A percentile compares a stretch with the other conserved stretches of the same genome.
Conservation (phyloP, 2,329 filamentous ascomycete genomes). For the Pseudogymnoascus sp. region DNA sequence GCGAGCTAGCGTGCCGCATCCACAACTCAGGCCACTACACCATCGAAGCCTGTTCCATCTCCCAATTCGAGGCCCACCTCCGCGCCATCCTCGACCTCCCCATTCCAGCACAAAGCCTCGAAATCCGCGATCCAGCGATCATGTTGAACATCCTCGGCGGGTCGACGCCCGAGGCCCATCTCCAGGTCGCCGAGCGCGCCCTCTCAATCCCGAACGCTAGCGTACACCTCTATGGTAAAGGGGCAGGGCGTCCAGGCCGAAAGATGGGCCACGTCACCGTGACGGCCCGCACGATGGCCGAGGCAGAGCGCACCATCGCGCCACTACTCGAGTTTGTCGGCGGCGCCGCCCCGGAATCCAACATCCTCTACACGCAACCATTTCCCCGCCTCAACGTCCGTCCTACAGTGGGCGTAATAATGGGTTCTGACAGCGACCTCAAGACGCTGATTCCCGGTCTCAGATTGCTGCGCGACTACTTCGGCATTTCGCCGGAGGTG, state of each 20-base stretch:
- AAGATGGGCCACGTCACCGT: slow-evolving; percentile 96
- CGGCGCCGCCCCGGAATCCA: slow-evolving; percentile 31
- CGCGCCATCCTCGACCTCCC: slow-evolving; percentile 61
- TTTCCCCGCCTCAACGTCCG: slow-evolving; percentile 15
- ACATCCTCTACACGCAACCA: slow-evolving; percentile 11
- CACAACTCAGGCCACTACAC: slow-evolving; percentile 96
- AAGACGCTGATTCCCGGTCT: slow-evolving; percentile 57
- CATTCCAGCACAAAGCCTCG: slow-evolving; percentile 39
- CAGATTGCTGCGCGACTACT: slow-evolving; percentile 53
- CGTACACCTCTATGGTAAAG: slow-evolving; percentile 89
- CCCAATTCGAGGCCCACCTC: slow-evolving; percentile 87
- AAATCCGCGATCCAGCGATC: slow-evolving; percentile 54
- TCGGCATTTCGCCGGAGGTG: slow-evolving; percentile 62
- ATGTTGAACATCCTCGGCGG: slow-evolving; percentile 79
- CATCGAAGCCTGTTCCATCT: slow-evolving; percentile 83
- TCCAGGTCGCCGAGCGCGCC: slow-evolving; percentile 43
- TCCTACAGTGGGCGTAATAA: slow-evolving; percentile 66
- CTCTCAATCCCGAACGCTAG: slow-evolving; percentile 49
- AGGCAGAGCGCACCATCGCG: slow-evolving; percentile 59
- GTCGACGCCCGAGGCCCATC: slow-evolving; percentile 54
- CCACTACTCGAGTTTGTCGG: slow-evolving; percentile 61
- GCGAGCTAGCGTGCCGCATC: slow-evolving; percentile 69
- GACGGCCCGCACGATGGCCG: slow-evolving; percentile 57
- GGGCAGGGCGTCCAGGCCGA: slow-evolving; percentile 65
- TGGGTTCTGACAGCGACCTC: slow-evolving; percentile 76